phyloP scores from a whole-genome alignment of 1,284 basidiomycete species.

The Ganoderma meredithae region DNA sequence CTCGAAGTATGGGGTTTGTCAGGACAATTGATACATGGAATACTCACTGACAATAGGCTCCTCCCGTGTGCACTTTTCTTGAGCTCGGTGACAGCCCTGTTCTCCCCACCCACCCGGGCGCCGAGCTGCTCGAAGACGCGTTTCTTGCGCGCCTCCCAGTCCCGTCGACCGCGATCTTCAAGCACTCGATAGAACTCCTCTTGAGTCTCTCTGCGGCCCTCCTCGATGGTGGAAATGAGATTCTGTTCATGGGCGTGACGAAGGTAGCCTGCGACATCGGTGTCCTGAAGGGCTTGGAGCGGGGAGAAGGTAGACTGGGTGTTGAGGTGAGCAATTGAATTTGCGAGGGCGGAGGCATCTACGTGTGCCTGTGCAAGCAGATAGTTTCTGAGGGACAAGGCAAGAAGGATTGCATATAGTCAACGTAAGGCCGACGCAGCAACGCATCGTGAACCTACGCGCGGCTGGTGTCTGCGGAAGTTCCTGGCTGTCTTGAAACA shows the following conservation, averaged over 20 bases:
- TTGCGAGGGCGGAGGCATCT: constrained; percentile 82
- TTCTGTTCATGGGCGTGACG: constrained; percentile 94
- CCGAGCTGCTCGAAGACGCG: constrained; percentile 92
- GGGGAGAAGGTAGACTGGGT: constrained; percentile 89
- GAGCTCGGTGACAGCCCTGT: constrained; percentile 59
- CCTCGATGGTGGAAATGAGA: constrained; percentile 92
- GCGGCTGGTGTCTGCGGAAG: constrained; percentile 70
- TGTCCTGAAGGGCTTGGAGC: constrained; percentile 88
- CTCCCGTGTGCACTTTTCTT: constrained; percentile 69
- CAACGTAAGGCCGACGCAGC: constrained; percentile 8
- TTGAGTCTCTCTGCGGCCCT: constrained; percentile 86
- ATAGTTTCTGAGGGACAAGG: constrained; percentile 65
- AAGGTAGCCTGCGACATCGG: constrained; percentile 88
- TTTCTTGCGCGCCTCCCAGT: constrained; percentile 93
- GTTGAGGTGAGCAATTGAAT: constrained; percentile 84
- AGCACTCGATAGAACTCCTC: constrained; percentile 85
- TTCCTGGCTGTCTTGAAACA: constrained; percentile 72
- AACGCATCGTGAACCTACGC: constrained; percentile 59
- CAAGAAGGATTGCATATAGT: neutral
- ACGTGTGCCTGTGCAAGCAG: constrained; percentile 91
- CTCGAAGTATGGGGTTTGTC: neutral
- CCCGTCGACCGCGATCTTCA: constrained; percentile 77
- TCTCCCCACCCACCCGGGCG: constrained; percentile 62
- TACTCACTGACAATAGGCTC: constrained; percentile 59
- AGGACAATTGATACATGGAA: neutral